These are phyloP conservation scores for Ceratobasidium sp. DNA, from an alignment of 1,284 basidiomycete species.

Conservation along the genomic window DNA sequence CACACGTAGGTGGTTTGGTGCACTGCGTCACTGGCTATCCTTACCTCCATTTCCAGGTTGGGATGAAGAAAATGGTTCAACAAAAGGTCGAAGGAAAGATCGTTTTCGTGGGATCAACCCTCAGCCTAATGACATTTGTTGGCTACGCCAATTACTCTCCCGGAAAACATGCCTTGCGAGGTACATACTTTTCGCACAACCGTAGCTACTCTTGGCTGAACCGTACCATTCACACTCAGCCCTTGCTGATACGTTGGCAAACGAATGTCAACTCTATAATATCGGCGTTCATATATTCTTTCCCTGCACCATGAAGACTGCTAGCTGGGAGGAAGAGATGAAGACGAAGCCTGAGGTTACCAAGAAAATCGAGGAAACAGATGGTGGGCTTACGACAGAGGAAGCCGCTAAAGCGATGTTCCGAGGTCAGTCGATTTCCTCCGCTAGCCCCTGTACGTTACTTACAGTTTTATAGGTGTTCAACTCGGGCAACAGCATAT, in stretches of 20 bases:
- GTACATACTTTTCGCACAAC: conserved; percentile 55
- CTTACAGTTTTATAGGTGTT: conserved; percentile 59
- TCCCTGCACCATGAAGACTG: conserved; percentile 84
- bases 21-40: background rate
- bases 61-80: conserved; percentile 72
- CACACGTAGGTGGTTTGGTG: conserved; percentile 63
- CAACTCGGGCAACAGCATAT: conserved; percentile 79
- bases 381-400: conserved; percentile 72
- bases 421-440: conserved; percentile 57
- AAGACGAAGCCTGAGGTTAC: conserved; percentile 82
- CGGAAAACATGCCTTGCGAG: conserved; percentile 88
- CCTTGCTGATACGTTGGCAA: conserved; percentile 84
- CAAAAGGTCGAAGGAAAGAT: conserved; percentile 68
- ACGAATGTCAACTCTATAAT: conserved; percentile 82
- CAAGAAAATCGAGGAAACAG: conserved; percentile 81
- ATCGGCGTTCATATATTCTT: conserved; percentile 88
- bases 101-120: conserved; percentile 70
- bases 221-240: conserved; percentile 53
- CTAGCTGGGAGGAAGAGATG: conserved; percentile 83
- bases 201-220: no score
- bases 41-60: conserved; percentile 58
- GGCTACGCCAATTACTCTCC: conserved; percentile 90
- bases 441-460: no score
- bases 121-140: conserved; percentile 81
- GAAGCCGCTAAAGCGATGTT: conserved; percentile 69